Conservation (phyloP, 768 basidiomycete species). For the Amanita subjunquillea region DNA sequence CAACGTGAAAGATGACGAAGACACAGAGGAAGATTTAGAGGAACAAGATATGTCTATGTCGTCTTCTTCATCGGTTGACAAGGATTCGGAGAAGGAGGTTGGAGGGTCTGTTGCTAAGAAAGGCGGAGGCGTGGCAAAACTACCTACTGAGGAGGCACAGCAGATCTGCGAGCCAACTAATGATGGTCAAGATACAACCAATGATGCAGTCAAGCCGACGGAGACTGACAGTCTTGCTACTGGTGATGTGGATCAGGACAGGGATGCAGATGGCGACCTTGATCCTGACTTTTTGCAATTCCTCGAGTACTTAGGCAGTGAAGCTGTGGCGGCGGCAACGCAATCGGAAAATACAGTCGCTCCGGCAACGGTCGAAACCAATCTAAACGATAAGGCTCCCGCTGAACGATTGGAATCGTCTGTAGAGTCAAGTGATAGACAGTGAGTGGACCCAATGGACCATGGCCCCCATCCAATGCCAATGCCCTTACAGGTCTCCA, state of each 20-base stretch:
- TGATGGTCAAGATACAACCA: background rate
- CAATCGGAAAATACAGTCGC: background rate
- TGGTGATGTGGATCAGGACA: slow-evolving; percentile 13
- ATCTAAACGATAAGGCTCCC: background rate
- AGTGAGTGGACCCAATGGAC: background rate
- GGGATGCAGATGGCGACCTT: slow-evolving; percentile 25
- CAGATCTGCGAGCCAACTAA: background rate
- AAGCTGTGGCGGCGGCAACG: too few species aligned
- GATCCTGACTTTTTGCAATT: slow-evolving; percentile 21
- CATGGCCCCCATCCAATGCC: background rate
- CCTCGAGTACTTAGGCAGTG: background rate
- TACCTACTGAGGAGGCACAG: background rate
- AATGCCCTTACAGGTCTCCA: background rate
- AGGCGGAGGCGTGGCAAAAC: background rate
- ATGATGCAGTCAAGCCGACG: background rate
- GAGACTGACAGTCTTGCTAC: background rate
- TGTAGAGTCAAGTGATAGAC: background rate
- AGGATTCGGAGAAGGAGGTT: slow-evolving; percentile 6
- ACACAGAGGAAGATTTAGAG: slow-evolving; percentile 16
- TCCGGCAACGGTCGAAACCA: background rate
- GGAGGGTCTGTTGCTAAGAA: background rate
- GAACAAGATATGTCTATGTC: slow-evolving; percentile 19
- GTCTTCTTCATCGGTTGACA: slow-evolving; percentile 13
- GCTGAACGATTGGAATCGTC: background rate
- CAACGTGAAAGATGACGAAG: slow-evolving; percentile 4